Evolutionary conservation across 805 yeast genomes (phyloP).

Genomic region (Tetrapisispora taiwanensis): DNA sequence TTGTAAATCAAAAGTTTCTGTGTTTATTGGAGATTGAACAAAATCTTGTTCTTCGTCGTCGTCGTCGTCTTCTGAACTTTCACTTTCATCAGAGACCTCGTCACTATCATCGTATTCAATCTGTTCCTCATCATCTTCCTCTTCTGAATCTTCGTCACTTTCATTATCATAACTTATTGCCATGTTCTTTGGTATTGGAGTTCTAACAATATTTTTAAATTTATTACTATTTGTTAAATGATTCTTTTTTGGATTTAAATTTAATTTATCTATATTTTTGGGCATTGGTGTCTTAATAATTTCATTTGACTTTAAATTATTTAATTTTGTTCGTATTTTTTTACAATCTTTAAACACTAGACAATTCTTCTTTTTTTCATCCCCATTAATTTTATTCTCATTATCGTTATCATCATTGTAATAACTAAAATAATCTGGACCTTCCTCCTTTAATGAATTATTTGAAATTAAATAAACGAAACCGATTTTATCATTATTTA

Average conservation of each 20-base stretch:
- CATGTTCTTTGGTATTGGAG: conserved; percentile 3
- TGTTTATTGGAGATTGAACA: background rate
- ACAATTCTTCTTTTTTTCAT: background rate
- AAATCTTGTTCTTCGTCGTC: background rate
- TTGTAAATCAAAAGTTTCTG: background rate
- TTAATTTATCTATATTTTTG: background rate
- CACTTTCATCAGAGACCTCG: conserved; percentile 4
- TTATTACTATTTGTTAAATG: background rate
- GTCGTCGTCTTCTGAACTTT: background rate
- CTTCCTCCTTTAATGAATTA: conserved; percentile 9
- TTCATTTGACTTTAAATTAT: too few species aligned
- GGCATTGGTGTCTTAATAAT: conserved; percentile 9
- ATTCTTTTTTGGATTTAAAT: background rate
- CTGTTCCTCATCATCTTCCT: conserved; percentile 1
- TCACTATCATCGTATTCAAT: conserved; percentile 6
- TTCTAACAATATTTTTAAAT: conserved; percentile 1
- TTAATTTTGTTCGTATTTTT: background rate
- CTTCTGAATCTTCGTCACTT: conserved; percentile 1
- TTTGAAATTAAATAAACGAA: conserved; percentile 7
- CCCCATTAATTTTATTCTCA: background rate
- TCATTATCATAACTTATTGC: conserved; percentile 1
- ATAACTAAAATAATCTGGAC: conserved; percentile 15
- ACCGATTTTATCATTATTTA: background rate
- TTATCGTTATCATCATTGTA: background rate
- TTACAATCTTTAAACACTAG: background rate